phyloP scores from a whole-genome alignment of 495 filamentous ascomycete genomes.

The Sabuloglossum arenarium region DNA sequence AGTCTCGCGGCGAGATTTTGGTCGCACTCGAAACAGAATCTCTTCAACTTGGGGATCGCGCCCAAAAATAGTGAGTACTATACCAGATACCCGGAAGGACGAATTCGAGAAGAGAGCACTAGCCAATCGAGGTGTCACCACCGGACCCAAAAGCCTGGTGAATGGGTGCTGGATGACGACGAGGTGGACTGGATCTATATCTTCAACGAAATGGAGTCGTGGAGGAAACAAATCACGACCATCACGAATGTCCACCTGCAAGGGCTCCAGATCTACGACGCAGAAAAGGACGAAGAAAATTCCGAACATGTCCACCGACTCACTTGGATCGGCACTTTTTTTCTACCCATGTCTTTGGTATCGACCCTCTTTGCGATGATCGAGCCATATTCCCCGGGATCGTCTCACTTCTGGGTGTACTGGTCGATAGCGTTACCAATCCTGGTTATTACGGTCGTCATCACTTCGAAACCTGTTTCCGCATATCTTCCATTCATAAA shows the following conservation, averaged over 20 bases:
- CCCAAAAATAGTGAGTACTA: background rate
- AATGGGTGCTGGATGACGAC: background rate
- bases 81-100: background rate
- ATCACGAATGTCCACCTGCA: background rate
- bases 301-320: background rate
- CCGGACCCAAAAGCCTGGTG: background rate
- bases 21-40: background rate
- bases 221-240: background rate
- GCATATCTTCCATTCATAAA: too few relatives aligned
- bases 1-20: background rate
- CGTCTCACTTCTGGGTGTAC: background rate
- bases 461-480: too few relatives aligned
- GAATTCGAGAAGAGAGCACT: background rate
- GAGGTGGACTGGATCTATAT: background rate
- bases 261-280: background rate
- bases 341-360: background rate
- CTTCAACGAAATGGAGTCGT: background rate
- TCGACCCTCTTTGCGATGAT: background rate
- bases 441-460: too few relatives aligned
- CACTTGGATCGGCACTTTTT: background rate
- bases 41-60: background rate
- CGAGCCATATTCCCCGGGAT: background rate
- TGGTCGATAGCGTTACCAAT: background rate
- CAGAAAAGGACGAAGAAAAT: background rate
- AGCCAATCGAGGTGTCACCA: background rate